Evolutionary conservation across 495 filamentous ascomycete genomes (phyloP), one percentile per base, ranked within the genome.

Genomic region (Lasiosphaeria hispida): DNA sequence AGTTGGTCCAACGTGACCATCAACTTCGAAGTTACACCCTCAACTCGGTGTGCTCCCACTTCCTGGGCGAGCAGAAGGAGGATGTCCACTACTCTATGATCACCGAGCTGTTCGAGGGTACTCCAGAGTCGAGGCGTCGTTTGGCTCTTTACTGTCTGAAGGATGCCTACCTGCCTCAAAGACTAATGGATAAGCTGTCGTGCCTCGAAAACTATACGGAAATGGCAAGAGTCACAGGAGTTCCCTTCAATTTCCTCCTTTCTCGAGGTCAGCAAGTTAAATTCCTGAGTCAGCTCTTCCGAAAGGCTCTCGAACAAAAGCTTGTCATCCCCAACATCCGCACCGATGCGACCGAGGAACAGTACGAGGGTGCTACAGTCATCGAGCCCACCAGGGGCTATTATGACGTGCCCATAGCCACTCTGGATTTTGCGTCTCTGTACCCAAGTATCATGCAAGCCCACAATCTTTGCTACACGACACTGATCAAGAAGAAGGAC

Each of bases 41-140:
- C 10, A 99, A 99, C 72, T 95, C 92, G 1, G 94, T 99, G 13
- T 97, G 87, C 50, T 87, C 92, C n/a, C 90, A 97, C 57, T 99
- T 99, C 65, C 75, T 99, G 51, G 89, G 91, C 18, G 94, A 99
- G 67, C 94, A 98, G 69, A 99, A 99, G 68, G 94, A 99, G 73
- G 94, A 99, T 72, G 94, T 99, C 1, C 95, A 99, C 66, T 85
- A 97, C 71, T 96, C 90, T 6, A 99, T 99, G 90, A 99, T 99
- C 69, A 97, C 95, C 0, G 95, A 97, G 63, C 76, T 99, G 1
- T 96, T 90, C 75, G 97, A 97, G 65, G 94, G 94, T 23, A 96
- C 92, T 0, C 85, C 92, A 0, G 93, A 97, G 66, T 95, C 92
- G 8, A 77, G 94, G 53, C 87, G 95, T 58, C 83, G 94, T 69